Evolutionary conservation across 805 yeast genomes (phyloP).

Genomic region (Alloascoidea africana): DNA sequence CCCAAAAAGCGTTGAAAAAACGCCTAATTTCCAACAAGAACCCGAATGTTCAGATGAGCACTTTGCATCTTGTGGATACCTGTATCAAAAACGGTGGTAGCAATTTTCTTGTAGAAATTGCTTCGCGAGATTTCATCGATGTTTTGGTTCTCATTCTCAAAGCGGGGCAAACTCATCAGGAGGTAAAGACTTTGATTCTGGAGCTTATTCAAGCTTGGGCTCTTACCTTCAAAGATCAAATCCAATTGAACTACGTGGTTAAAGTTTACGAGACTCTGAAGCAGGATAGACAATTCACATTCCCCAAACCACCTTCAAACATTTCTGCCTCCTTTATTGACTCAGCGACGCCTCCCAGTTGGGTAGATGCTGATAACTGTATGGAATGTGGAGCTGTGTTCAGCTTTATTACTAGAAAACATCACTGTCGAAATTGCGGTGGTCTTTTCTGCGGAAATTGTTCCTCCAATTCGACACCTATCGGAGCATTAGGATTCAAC

Average conservation of each 20-base stretch:
- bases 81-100: constrained; percentile 89
- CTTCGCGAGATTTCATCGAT: constrained; percentile 78
- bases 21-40: constrained; percentile 49
- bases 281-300: constrained; percentile 41
- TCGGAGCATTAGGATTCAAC: constrained; percentile 75
- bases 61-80: constrained; percentile 66
- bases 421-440: constrained; percentile 95
- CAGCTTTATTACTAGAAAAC: constrained; percentile 75
- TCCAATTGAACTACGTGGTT: constrained; percentile 49
- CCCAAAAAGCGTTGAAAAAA: constrained; percentile 73
- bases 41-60: constrained; percentile 66
- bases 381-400: constrained; percentile 83
- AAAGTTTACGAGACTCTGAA: constrained; percentile 44
- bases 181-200: constrained; percentile 45
- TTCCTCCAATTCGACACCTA: constrained; percentile 53
- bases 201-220: constrained; percentile 68
- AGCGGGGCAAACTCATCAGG: constrained; percentile 22
- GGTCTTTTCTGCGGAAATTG: constrained; percentile 84
- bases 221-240: constrained; percentile 49
- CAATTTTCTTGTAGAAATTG: constrained; percentile 66
- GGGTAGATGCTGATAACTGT: constrained; percentile 93
- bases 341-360: constrained; percentile 88
- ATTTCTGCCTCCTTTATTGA: constrained; percentile 49
- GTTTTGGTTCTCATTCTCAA: constrained; percentile 36
- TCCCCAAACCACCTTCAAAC: constrained; percentile 33